Conservation (phyloP, 306 rosid genomes). For the Crataegus laevigata region DNA sequence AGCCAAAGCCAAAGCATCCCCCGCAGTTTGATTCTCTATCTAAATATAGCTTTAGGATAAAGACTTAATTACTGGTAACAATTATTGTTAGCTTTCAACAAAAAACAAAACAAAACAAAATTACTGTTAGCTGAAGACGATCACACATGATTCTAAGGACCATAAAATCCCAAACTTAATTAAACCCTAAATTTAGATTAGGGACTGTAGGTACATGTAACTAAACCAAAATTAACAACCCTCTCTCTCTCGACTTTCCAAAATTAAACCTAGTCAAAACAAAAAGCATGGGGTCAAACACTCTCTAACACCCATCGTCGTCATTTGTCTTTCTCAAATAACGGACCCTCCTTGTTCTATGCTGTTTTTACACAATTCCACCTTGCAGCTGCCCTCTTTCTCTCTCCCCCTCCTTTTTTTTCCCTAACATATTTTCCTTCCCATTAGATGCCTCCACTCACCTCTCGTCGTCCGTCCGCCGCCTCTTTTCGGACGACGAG, state of each 20-base stretch:
- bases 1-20: not conserved
- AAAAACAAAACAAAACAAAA: not conserved
- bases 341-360: not conserved
- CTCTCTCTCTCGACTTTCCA: not conserved
- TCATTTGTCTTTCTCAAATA: not conserved
- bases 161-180: not conserved
- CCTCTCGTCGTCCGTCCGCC: not conserved
- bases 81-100: not conserved
- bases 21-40: not conserved
- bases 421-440: not conserved
- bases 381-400: not conserved
- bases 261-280: not conserved
- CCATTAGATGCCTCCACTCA: not conserved
- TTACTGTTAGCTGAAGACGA: not conserved
- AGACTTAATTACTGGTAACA: not conserved
- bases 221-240: not conserved
- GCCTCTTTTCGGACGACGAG: not conserved
- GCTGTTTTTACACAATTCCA: constrained; percentile 1
- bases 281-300: not conserved
- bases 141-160: not conserved
- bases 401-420: not conserved
- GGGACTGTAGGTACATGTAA: not conserved
- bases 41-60: not conserved
- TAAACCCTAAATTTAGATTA: not conserved
- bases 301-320: not conserved